Evolutionary conservation across 176 grass and related monocot species (phyloP).

Genomic region (Typha latifolia): DNA sequence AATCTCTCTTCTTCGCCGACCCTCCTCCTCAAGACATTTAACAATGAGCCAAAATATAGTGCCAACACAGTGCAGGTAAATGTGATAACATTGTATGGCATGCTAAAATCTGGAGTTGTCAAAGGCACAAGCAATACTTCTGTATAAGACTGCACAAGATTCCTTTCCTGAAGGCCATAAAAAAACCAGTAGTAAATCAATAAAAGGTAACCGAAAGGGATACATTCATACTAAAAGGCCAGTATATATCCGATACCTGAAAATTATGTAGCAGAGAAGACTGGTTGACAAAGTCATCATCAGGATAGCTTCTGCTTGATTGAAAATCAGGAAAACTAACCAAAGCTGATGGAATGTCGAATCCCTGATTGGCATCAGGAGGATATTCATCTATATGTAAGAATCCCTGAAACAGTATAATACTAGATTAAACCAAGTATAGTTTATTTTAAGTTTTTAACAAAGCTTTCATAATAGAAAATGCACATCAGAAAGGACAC

Average conservation of each 20-base stretch:
- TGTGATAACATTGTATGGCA: slow-evolving; percentile 99
- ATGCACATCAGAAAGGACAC: background rate
- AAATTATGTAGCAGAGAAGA: slow-evolving; percentile 65
- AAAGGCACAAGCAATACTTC: slow-evolving; percentile 95
- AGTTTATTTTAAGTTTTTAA: background rate
- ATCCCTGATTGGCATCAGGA: slow-evolving; percentile 99
- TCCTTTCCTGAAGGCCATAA: slow-evolving; percentile 51
- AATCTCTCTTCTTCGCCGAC: slow-evolving; percentile 77
- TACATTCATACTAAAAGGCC: slow-evolving; percentile 3
- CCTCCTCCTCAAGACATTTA: slow-evolving; percentile 80
- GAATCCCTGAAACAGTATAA: slow-evolving; percentile 59
- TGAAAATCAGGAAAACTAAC: slow-evolving; percentile 85
- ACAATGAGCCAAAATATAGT: slow-evolving; percentile 85
- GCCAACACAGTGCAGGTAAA: slow-evolving; percentile 94
- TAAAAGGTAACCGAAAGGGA: background rate
- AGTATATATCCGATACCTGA: slow-evolving; percentile 38
- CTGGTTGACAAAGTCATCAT: slow-evolving; percentile 17
- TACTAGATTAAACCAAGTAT: slow-evolving; percentile 6
- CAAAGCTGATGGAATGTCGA: slow-evolving; percentile 97
- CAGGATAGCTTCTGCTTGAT: slow-evolving; percentile 60
- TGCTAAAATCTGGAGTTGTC: slow-evolving; percentile 99
- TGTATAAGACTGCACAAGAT: slow-evolving; percentile 71
- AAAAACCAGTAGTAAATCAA: background rate
- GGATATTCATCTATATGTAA: slow-evolving; percentile 97
- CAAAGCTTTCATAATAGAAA: background rate